phyloP scores from a whole-genome alignment of 768 basidiomycete species.

The Neoboletus magnificus region DNA sequence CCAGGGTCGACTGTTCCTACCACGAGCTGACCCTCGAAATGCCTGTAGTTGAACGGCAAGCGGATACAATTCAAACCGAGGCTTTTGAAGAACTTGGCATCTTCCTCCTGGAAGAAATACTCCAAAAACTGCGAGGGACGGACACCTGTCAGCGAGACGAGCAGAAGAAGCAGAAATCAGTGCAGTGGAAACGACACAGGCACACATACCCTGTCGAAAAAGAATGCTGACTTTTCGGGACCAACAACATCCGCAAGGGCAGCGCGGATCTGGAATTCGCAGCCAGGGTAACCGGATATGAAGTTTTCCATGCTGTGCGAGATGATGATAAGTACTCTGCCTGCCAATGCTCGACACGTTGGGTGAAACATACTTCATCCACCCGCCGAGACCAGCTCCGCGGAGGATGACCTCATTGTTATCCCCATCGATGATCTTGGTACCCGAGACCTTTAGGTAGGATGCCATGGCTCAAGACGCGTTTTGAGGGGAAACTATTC shows the following conservation, averaged over 20 bases:
- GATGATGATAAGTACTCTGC: constrained; percentile 1
- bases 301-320: constrained; percentile 69
- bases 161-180: neutral
- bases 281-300: constrained; percentile 76
- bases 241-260: constrained; percentile 67
- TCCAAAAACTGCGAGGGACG: constrained; percentile 59
- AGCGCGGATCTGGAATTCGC: constrained; percentile 74
- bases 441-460: constrained; percentile 54
- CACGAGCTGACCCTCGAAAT: constrained; percentile 48
- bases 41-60: constrained; percentile 69
- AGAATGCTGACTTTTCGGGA: constrained; percentile 63
- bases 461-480: constrained; percentile 28
- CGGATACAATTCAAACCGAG: constrained; percentile 81
- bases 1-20: neutral
- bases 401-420: constrained; percentile 58
- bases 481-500: neutral
- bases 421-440: constrained; percentile 55
- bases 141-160: neutral
- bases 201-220: constrained; percentile 74
- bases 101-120: constrained; percentile 76
- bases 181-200: neutral
- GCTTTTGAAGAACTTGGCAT: constrained; percentile 73
- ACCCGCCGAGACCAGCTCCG: constrained; percentile 79
- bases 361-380: constrained; percentile 69
- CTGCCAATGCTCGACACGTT: constrained; percentile 7